Percentiles rank a stretch among this genome's conserved stretches.
Evolutionary conservation across 2,329 filamentous ascomycete species (phyloP).

Genomic region (Colletotrichum higginsianum): DNA sequence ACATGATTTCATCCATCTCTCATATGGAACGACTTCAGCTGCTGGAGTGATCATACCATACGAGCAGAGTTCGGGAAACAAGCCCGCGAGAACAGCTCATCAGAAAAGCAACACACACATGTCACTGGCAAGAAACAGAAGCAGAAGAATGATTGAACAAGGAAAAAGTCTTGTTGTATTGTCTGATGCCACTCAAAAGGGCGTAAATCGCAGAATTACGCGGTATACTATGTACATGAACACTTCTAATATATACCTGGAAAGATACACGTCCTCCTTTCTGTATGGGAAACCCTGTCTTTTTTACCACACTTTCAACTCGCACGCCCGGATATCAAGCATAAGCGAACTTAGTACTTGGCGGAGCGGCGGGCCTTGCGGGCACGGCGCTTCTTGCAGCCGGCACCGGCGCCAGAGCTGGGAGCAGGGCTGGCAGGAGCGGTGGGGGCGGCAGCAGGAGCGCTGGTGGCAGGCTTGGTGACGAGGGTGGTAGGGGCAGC

Average conservation of each 20-base stretch:
- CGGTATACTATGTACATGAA: constrained; percentile 34
- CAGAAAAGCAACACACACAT: background rate
- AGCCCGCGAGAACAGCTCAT: too few species aligned
- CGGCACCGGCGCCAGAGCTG: background rate
- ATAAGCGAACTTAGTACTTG: constrained; percentile 26
- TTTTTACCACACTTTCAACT: background rate
- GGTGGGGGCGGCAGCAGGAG: constrained; percentile 17
- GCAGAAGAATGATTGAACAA: constrained; percentile 7
- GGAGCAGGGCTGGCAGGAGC: constrained; percentile 24
- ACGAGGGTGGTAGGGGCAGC: constrained; percentile 23
- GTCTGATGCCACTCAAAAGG: constrained; percentile 31
- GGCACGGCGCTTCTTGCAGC: constrained; percentile 41
- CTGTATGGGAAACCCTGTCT: background rate
- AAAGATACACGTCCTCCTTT: constrained; percentile 16
- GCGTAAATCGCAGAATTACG: constrained; percentile 39
- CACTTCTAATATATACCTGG: constrained; percentile 38
- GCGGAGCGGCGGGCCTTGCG: constrained; percentile 42
- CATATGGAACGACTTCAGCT: too few species aligned
- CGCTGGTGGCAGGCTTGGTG: constrained; percentile 9
- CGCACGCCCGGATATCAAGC: background rate
- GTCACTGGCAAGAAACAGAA: background rate
- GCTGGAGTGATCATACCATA: too few species aligned
- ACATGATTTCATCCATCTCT: too few species aligned
- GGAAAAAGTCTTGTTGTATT: constrained; percentile 21
- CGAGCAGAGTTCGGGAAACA: too few species aligned